A percentile compares a stretch with the other conserved stretches of the same genome.
These are phyloP conservation scores for Polyplosphaeria fusca DNA, from an alignment of 495 filamentous ascomycete genomes.

Conservation along the genomic window DNA sequence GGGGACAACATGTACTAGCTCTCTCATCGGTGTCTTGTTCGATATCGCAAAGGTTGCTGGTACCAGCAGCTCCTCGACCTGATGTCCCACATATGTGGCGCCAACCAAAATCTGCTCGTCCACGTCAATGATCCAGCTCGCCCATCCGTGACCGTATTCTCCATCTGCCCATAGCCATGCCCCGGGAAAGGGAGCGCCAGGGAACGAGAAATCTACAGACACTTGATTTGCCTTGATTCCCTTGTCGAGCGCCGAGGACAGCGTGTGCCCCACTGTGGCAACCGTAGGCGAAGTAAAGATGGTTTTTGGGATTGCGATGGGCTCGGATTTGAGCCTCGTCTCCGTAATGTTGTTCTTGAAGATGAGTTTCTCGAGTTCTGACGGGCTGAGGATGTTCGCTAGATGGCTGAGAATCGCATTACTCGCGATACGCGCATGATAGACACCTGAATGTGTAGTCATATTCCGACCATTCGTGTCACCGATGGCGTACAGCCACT, in stretches of 20 bases:
- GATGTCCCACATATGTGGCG: not conserved
- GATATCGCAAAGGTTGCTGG: not conserved
- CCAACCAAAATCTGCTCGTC: not conserved
- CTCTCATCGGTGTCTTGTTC: not conserved
- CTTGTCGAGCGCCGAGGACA: not conserved
- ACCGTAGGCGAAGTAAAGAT: constrained; percentile 2
- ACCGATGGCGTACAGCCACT: constrained; percentile 33
- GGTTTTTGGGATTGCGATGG: not conserved
- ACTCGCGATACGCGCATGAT: constrained; percentile 28
- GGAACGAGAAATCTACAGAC: not conserved
- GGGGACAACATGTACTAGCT: constrained; percentile 3
- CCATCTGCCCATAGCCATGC: too few relatives aligned
- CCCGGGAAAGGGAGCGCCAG: too few relatives aligned
- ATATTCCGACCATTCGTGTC: constrained; percentile 29
- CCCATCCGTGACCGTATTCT: not conserved
- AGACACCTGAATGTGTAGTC: constrained; percentile 28
- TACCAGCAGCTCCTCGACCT: not conserved
- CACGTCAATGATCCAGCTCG: constrained; percentile 4
- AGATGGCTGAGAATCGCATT: constrained; percentile 21
- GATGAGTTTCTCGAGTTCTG: not conserved
- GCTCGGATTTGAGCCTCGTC: not conserved
- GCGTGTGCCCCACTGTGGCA: constrained; percentile 1
- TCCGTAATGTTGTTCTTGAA: not conserved
- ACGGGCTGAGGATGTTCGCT: not conserved
- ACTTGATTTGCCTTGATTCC: not conserved